Evolutionary conservation across 768 basidiomycete species (phyloP).

Genomic region (Panaeolus papilionaceus): DNA sequence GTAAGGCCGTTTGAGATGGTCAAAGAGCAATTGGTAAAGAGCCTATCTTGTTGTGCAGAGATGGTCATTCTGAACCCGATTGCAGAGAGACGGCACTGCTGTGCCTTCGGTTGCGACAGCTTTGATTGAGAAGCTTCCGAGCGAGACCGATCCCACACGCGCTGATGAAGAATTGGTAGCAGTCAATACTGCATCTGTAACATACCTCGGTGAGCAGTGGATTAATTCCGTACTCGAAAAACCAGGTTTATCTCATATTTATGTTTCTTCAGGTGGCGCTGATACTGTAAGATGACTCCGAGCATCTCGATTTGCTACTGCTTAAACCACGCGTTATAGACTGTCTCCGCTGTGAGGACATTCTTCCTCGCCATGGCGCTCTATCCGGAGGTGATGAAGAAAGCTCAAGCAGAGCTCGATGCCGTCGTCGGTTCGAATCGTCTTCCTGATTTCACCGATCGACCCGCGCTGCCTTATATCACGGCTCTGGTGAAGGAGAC

Average conservation of each 20-base stretch:
- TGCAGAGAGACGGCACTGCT: background rate
- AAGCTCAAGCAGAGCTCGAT: constrained; percentile 34
- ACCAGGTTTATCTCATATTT: no score
- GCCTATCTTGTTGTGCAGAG: no score
- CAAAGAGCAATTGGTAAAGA: constrained; percentile 26
- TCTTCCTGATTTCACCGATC: constrained; percentile 31
- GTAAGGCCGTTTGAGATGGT: constrained; percentile 30
- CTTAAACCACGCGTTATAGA: background rate
- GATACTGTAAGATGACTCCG: background rate
- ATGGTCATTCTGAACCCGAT: no score
- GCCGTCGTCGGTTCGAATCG: constrained; percentile 23
- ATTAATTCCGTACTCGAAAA: no score
- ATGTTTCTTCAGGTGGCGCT: no score
- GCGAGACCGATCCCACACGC: background rate
- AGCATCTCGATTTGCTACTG: background rate
- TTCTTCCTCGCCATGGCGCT: constrained; percentile 26
- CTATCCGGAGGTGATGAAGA: constrained; percentile 27
- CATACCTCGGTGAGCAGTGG: background rate
- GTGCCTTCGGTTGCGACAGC: background rate
- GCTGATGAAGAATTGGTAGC: background rate
- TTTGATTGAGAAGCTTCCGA: background rate
- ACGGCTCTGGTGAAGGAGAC: constrained; percentile 31
- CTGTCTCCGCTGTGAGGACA: constrained; percentile 17
- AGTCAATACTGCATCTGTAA: background rate
- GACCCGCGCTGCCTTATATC: constrained; percentile 28